phyloP scores from a whole-genome alignment of 1,284 basidiomycete species.

The Fomitopsis betulina region DNA sequence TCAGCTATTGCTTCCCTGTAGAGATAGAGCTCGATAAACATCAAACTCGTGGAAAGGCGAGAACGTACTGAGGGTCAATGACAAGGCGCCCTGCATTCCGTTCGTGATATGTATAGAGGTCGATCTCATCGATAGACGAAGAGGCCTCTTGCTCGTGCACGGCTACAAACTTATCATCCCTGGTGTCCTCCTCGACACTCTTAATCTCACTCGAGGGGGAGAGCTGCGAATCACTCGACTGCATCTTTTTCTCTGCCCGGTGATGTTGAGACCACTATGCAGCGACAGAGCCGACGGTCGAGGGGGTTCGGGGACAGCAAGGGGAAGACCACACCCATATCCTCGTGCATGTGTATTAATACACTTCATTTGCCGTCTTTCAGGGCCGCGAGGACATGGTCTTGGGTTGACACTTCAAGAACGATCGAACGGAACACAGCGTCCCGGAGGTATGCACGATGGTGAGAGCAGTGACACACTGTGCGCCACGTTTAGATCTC shows the following conservation, averaged over 20 bases:
- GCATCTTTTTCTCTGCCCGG: background rate
- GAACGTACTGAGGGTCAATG: slow-evolving; percentile 49
- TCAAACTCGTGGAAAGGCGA: background rate
- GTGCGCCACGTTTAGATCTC: background rate
- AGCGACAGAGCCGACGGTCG: background rate
- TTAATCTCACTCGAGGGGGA: background rate
- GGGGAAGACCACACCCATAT: background rate
- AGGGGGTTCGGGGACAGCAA: background rate
- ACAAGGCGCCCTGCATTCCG: slow-evolving; percentile 54
- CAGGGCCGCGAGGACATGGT: background rate
- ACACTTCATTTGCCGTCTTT: background rate
- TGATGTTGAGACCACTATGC: slow-evolving; percentile 6
- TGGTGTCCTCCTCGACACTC: background rate
- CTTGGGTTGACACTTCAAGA: background rate
- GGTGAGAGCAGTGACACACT: background rate
- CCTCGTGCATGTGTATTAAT: background rate
- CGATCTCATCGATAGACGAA: slow-evolving; percentile 19
- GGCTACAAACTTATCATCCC: background rate
- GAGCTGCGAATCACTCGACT: background rate
- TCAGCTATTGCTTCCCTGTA: slow-evolving; percentile 49
- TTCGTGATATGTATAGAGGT: slow-evolving; percentile 47
- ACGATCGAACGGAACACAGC: background rate
- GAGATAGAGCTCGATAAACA: background rate
- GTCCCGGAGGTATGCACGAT: background rate
- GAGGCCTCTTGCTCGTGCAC: background rate